Conservation (phyloP, 352 stramenopile species). For the Phytopythium kandeliae region DNA sequence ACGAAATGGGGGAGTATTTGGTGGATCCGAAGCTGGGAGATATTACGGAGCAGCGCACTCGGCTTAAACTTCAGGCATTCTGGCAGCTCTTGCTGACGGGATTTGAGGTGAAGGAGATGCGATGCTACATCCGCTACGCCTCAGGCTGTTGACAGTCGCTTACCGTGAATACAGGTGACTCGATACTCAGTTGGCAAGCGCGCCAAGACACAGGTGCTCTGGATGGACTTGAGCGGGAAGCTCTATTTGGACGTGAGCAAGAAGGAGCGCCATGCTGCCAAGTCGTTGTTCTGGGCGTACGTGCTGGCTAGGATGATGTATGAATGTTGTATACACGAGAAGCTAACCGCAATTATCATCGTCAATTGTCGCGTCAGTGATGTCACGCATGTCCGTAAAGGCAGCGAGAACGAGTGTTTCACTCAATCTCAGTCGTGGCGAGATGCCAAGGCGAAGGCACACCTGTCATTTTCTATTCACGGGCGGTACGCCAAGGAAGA, state of each 20-base stretch:
- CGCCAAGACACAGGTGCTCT: conserved; percentile 38
- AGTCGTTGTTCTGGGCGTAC: conserved; percentile 40
- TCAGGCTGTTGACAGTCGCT: background rate
- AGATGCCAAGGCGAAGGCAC: conserved; percentile 34
- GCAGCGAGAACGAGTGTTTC: conserved; percentile 36
- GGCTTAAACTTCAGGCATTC: conserved; percentile 41
- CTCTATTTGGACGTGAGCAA: conserved; percentile 39
- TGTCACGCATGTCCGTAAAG: conserved; percentile 35
- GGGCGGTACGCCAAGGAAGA: conserved; percentile 26
- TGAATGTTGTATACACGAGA: no score
- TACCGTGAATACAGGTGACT: conserved; percentile 14
- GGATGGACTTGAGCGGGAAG: conserved; percentile 36
- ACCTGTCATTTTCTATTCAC: conserved; percentile 45
- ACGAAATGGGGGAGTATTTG: conserved; percentile 17
- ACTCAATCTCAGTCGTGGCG: conserved; percentile 46
- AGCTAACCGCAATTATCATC: no score
- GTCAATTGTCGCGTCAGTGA: conserved; percentile 21
- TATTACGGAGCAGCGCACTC: conserved; percentile 21
- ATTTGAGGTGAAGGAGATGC: conserved; percentile 28
- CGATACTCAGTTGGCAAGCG: conserved; percentile 46
- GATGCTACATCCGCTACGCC: no score
- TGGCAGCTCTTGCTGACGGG: conserved; percentile 51
- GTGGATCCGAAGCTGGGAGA: conserved; percentile 18
- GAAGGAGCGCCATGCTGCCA: conserved; percentile 32
- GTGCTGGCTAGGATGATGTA: background rate